phyloP scores from a whole-genome alignment of 352 stramenopile genomes.

The Globisporangium solare region DNA sequence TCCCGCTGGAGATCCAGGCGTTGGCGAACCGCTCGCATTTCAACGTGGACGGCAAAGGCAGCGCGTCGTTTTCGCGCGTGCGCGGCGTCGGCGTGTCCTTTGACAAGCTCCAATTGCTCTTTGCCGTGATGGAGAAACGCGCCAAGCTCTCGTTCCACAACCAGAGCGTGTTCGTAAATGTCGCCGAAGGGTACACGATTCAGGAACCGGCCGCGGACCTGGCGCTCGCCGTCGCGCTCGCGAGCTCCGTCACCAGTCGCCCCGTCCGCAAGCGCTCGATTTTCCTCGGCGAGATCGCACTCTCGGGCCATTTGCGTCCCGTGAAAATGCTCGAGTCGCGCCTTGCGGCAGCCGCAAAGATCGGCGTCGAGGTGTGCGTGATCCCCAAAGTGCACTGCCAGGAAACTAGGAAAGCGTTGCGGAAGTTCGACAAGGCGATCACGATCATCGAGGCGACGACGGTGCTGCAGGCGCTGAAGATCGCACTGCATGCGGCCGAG shows the following conservation, averaged over 20 bases:
- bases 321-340: slow-evolving; percentile 83
- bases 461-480: slow-evolving; percentile 55
- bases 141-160: slow-evolving; percentile 65
- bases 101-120: slow-evolving; percentile 91
- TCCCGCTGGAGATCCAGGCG: slow-evolving; percentile 94
- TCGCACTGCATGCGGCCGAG: slow-evolving; percentile 35
- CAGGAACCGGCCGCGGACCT: slow-evolving; percentile 77
- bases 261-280: slow-evolving; percentile 50
- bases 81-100: slow-evolving; percentile 75
- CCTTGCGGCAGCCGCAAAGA: slow-evolving; percentile 73
- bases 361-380: slow-evolving; percentile 68
- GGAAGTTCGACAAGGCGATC: slow-evolving; percentile 54
- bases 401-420: slow-evolving; percentile 35
- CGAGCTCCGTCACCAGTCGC: slow-evolving; percentile 56
- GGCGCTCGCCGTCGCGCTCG: slow-evolving; percentile 67
- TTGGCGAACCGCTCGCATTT: slow-evolving; percentile 75
- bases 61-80: slow-evolving; percentile 48
- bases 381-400: slow-evolving; percentile 55
- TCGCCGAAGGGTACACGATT: slow-evolving; percentile 80
- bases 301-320: slow-evolving; percentile 76
- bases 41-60: slow-evolving; percentile 19
- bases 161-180: slow-evolving; percentile 84
- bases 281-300: slow-evolving; percentile 74
- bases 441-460: slow-evolving; percentile 62
- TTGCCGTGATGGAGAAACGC: slow-evolving; percentile 95